Evolutionary conservation across 345 rosid species (phyloP).

Genomic region (Melaleuca quinquenervia): DNA sequence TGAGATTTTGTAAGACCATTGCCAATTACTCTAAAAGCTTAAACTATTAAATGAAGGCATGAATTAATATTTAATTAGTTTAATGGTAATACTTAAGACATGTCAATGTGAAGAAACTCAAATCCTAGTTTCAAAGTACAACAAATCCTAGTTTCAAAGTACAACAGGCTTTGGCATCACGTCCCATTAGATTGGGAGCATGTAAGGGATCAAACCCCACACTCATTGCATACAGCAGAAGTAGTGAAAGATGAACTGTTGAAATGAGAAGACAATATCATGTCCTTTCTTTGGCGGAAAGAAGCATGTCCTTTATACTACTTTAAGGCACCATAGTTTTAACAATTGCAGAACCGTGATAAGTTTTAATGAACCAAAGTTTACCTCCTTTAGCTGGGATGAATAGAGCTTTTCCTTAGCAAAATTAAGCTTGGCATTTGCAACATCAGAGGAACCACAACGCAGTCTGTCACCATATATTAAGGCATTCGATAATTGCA

Average conservation of each 20-base stretch:
- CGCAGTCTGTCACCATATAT: conserved; percentile 82
- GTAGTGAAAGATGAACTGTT: neutral
- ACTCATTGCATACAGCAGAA: neutral
- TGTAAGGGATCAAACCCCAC: neutral
- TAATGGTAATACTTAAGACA: neutral
- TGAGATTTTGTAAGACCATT: no score
- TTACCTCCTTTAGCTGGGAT: conserved; percentile 68
- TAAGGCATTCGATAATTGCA: conserved; percentile 89
- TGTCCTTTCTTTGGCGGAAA: neutral
- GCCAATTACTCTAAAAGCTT: no score
- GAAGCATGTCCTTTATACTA: neutral
- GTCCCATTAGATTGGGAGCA: neutral
- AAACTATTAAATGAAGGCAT: no score
- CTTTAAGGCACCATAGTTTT: neutral
- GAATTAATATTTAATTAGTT: no score
- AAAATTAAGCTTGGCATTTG: conserved; percentile 53
- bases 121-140: neutral
- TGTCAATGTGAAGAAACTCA: neutral
- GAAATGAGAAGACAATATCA: neutral
- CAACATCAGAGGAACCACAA: conserved; percentile 84
- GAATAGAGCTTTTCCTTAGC: conserved; percentile 30
- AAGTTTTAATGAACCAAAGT: neutral
- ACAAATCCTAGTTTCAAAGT: neutral
- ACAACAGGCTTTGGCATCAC: neutral
- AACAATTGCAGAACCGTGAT: neutral